Conservation (phyloP, 1,284 basidiomycete species). For the Phylloporus sp. region DNA sequence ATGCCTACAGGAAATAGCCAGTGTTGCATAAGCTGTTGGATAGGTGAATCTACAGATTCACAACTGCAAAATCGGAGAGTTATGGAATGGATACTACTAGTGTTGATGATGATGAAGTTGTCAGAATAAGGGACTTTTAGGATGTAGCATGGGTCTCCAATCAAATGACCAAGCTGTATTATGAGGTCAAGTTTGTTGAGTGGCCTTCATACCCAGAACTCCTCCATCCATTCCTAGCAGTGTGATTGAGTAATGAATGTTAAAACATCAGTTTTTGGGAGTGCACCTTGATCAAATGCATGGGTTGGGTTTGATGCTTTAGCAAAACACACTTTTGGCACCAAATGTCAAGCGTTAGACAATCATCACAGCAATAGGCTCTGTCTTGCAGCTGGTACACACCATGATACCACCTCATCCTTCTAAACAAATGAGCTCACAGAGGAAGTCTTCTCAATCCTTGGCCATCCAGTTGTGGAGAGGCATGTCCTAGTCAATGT, state of each 20-base stretch:
- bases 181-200: neutral
- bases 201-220: neutral
- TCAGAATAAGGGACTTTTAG: neutral
- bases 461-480: neutral
- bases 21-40: neutral
- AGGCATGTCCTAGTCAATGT: neutral
- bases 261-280: too few species aligned
- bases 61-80: neutral
- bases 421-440: neutral
- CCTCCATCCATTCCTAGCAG: neutral
- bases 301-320: neutral
- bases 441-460: neutral
- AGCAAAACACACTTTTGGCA: neutral
- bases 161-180: neutral
- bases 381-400: neutral
- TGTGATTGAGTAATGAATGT: too few species aligned
- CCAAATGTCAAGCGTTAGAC: neutral
- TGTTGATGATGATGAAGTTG: neutral
- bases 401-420: neutral
- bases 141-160: too few species aligned
- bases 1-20: neutral
- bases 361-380: neutral
- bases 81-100: neutral
- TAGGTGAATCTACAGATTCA: neutral
- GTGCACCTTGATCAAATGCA: neutral